These are phyloP conservation scores for Plasmodium berghei DNA, from an alignment of 169 alveolate species.

Conservation along the genomic window DNA sequence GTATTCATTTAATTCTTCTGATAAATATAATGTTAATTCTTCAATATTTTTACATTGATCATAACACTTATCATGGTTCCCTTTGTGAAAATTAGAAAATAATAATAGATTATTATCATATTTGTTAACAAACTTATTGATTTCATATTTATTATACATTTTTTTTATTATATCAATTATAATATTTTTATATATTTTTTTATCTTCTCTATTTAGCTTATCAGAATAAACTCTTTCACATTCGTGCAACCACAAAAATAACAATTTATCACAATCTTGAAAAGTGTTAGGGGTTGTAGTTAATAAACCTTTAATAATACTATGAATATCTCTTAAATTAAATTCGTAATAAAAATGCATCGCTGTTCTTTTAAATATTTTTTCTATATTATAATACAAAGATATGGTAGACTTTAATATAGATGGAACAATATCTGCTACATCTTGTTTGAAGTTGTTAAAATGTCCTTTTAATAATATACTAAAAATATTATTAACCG, in stretches of 20 bases:
- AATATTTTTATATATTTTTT: slow-evolving; percentile 89
- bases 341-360: slow-evolving; percentile 97
- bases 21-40: slow-evolving; percentile 85
- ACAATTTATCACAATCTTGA: slow-evolving; percentile 93
- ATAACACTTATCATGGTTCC: slow-evolving; percentile 88
- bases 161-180: slow-evolving; percentile 93
- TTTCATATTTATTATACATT: slow-evolving; percentile 92
- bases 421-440: slow-evolving; percentile 91
- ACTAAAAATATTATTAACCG: slow-evolving; percentile 93
- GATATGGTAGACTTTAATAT: slow-evolving; percentile 93
- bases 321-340: slow-evolving; percentile 95
- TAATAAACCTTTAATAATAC: slow-evolving; percentile 94
- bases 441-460: slow-evolving; percentile 90
- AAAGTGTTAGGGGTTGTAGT: slow-evolving; percentile 90
- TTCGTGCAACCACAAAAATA: slow-evolving; percentile 96
- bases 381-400: slow-evolving; percentile 91
- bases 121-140: slow-evolving; percentile 88
- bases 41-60: slow-evolving; percentile 92
- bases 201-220: slow-evolving; percentile 91
- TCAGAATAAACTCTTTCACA: slow-evolving; percentile 96
- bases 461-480: slow-evolving; percentile 94
- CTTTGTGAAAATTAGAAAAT: slow-evolving; percentile 81
- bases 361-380: slow-evolving; percentile 96
- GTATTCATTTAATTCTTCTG: slow-evolving; percentile 94
- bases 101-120: slow-evolving; percentile 32